These are phyloP conservation scores for Aspergillus tamarii DNA, from an alignment of 2,329 filamentous ascomycete species.

Conservation along the genomic window DNA sequence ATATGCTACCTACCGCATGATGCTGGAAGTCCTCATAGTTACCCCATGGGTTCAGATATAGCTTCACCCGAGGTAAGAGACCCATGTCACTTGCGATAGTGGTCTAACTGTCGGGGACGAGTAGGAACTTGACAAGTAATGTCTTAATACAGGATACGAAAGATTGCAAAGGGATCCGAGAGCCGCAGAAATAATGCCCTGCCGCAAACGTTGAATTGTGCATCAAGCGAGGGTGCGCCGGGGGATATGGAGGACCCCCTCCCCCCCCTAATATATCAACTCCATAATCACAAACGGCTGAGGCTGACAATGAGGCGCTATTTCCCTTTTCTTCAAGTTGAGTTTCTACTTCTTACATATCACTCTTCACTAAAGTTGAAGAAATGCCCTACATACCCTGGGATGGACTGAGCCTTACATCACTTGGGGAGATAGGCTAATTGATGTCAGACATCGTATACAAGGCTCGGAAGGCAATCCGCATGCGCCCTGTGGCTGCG, in stretches of 20 bases:
- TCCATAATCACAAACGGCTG: not conserved
- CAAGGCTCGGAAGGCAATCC: not conserved
- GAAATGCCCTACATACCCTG: accelerated
- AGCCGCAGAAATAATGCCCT: not conserved
- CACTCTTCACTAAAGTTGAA: not conserved
- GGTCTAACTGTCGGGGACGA: too few species aligned
- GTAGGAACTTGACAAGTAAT: not conserved
- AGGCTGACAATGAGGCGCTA: not conserved
- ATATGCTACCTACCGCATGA: not conserved
- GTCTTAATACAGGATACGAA: not conserved
- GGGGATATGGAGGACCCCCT: too few species aligned
- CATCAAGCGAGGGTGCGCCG: not conserved
- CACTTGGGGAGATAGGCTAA: not conserved
- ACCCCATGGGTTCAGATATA: not conserved
- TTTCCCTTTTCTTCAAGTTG: not conserved
- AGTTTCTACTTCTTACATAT: not conserved
- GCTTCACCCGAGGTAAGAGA: not conserved
- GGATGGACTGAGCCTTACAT: not conserved
- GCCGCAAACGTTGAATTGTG: not conserved
- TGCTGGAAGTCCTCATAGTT: not conserved
- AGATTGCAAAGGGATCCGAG: not conserved
- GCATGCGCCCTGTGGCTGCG: not conserved
- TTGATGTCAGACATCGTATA: not conserved
- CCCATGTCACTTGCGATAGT: not conserved
- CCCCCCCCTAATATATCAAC: not conserved